phyloP scores from a whole-genome alignment of 306 rosid species.

The Vigna mungo region DNA sequence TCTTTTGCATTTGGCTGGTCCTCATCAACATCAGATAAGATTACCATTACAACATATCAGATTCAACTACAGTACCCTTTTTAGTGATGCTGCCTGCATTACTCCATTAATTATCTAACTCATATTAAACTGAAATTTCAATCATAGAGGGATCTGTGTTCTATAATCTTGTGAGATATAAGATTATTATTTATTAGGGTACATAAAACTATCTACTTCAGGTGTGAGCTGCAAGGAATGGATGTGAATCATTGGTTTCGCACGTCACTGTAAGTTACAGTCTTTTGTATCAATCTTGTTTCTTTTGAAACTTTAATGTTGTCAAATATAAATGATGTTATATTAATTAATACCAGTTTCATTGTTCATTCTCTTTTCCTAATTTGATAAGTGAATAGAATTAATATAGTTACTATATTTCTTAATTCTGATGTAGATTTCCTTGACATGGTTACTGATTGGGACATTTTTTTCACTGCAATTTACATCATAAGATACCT shows the following conservation, averaged over 20 bases:
- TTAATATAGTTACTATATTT: background rate
- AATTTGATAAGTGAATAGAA: background rate
- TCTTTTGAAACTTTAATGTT: background rate
- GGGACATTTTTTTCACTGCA: background rate
- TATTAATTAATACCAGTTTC: background rate
- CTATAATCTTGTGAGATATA: constrained; percentile 21
- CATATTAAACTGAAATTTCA: constrained; percentile 47
- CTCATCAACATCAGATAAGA: constrained; percentile 39
- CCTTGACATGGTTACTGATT: background rate
- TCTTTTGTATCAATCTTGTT: background rate
- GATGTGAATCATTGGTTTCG: background rate
- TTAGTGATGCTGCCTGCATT: background rate
- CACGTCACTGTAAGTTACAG: background rate
- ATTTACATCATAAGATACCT: too few relatives aligned
- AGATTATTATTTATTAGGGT: background rate
- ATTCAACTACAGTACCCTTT: constrained; percentile 18
- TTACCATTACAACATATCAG: constrained; percentile 18
- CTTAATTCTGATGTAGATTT: background rate
- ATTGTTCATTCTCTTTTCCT: background rate
- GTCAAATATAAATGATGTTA: background rate
- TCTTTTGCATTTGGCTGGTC: constrained; percentile 42
- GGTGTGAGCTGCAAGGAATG: background rate
- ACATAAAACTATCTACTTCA: background rate
- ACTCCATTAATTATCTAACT: constrained; percentile 2
- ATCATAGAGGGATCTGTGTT: constrained; percentile 35